phyloP scores from a whole-genome alignment of 129 eudicot genomes.

The Ambrosia trifida region DNA sequence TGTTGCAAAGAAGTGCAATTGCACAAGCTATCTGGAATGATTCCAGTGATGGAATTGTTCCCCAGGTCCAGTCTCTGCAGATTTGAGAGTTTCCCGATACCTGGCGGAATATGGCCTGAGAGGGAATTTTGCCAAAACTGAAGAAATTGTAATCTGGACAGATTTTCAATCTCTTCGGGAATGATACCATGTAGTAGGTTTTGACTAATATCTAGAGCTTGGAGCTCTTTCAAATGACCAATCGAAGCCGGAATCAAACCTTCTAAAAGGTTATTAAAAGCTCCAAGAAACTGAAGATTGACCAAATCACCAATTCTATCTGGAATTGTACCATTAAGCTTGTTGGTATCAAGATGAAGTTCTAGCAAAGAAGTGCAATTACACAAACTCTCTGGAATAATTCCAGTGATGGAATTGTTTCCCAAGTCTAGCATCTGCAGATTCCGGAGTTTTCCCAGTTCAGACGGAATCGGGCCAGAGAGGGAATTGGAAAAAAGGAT shows the following conservation, averaged over 20 bases:
- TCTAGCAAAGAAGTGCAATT: slow-evolving; percentile 49
- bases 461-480: slow-evolving; percentile 62
- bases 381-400: slow-evolving; percentile 57
- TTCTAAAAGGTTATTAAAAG: slow-evolving; percentile 41
- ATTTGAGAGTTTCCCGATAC: slow-evolving; percentile 53
- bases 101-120: slow-evolving; percentile 61
- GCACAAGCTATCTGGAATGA: slow-evolving; percentile 56
- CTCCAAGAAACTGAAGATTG: slow-evolving; percentile 52
- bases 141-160: neutral
- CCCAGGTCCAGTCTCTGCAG: slow-evolving; percentile 48
- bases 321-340: slow-evolving; percentile 67
- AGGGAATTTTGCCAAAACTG: slow-evolving; percentile 40
- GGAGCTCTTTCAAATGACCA: slow-evolving; percentile 45
- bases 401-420: slow-evolving; percentile 52
- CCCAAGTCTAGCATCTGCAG: slow-evolving; percentile 51
- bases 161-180: neutral
- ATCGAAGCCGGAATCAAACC: slow-evolving; percentile 71
- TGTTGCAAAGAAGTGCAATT: slow-evolving; percentile 50
- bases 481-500: slow-evolving; percentile 50
- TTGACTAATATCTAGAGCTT: slow-evolving; percentile 46
- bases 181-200: slow-evolving; percentile 26
- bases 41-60: slow-evolving; percentile 49
- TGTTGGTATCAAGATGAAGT: slow-evolving; percentile 46
- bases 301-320: slow-evolving; percentile 52
- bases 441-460: slow-evolving; percentile 56